A percentile compares a stretch with the other conserved stretches of the same genome.
phyloP scores from a whole-genome alignment of 768 basidiomycete genomes.

The Mycena albidolilacea region DNA sequence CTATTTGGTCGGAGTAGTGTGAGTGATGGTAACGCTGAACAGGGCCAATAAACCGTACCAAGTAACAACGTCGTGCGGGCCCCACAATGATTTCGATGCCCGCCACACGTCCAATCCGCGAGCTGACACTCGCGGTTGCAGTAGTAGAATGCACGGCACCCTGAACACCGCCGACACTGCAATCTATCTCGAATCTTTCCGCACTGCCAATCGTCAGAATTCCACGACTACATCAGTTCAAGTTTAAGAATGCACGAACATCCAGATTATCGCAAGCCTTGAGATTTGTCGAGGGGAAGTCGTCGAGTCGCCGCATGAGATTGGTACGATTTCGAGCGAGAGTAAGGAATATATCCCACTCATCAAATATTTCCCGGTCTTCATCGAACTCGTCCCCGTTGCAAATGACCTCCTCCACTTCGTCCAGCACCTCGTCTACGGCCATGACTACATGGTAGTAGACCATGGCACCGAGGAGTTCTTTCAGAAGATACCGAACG shows the following conservation, averaged over 20 bases:
- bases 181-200: constrained; percentile 2
- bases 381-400: background rate
- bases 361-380: background rate
- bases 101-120: constrained; percentile 17
- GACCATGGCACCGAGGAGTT: background rate
- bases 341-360: background rate
- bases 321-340: background rate
- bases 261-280: constrained; percentile 16
- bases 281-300: background rate
- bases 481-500: background rate
- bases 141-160: background rate
- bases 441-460: constrained; percentile 17
- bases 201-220: constrained; percentile 1
- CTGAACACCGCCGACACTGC: constrained; percentile 1
- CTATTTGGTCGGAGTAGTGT: background rate
- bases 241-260: background rate
- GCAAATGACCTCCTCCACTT: background rate
- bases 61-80: background rate
- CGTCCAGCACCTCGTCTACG: background rate
- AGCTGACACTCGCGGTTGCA: constrained; percentile 7
- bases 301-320: background rate
- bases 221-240: too few species aligned
- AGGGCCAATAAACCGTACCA: background rate
- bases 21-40: background rate
- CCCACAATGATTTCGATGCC: constrained; percentile 2